Percentiles rank a stretch among this genome's conserved stretches.
Conservation (phyloP, 2,329 filamentous ascomycete species). For the Seiridium cupressi region DNA sequence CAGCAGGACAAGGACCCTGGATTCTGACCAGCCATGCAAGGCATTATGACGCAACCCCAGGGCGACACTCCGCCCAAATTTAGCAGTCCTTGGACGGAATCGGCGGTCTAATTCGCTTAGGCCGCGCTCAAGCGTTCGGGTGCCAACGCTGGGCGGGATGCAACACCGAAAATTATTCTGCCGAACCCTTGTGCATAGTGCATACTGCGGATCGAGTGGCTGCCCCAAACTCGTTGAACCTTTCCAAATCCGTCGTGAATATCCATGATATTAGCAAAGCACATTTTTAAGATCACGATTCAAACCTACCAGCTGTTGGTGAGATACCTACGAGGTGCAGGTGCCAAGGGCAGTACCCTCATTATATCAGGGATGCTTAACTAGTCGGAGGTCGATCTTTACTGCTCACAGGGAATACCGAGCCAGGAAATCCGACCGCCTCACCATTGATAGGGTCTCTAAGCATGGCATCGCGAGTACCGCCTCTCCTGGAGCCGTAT, state of each 20-base stretch:
- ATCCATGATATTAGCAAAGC: too few species aligned
- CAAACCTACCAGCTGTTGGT: too few species aligned
- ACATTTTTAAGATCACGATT: too few species aligned
- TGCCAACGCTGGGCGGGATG: background rate
- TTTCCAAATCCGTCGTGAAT: too few species aligned
- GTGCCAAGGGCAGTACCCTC: background rate
- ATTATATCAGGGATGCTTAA: slow-evolving; percentile 1
- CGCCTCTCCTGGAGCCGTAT: slow-evolving; percentile 64
- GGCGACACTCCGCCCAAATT: background rate
- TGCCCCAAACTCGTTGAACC: too few species aligned
- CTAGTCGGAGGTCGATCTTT: slow-evolving; percentile 6
- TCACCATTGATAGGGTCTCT: too few species aligned
- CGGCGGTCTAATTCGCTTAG: background rate
- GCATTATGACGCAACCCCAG: background rate
- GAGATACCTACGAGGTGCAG: background rate
- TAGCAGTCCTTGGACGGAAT: background rate
- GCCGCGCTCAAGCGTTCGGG: background rate
- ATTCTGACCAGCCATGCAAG: background rate
- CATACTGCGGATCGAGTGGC: background rate
- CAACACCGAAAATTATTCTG: background rate
- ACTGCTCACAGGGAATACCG: slow-evolving; percentile 6
- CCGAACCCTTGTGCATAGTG: background rate
- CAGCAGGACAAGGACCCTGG: background rate
- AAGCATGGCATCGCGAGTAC: slow-evolving; percentile 51
- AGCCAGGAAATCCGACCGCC: background rate